Evolutionary conservation across 768 basidiomycete genomes (phyloP).

Genomic region (Cystobasidium ongulense): DNA sequence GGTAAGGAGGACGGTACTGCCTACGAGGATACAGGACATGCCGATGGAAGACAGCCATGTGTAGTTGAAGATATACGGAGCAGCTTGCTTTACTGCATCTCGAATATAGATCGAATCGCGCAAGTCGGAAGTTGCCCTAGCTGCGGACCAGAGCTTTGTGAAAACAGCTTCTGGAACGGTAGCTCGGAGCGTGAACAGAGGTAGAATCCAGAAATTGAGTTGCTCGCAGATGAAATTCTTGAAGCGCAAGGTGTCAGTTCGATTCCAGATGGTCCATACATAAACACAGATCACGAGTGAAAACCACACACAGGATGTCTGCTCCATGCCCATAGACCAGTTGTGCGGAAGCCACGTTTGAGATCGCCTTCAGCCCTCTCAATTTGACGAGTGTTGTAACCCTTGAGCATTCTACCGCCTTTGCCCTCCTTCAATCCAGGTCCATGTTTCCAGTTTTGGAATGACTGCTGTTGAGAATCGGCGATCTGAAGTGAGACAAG

Average conservation of each 20-base stretch:
- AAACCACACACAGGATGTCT: conserved; percentile 70
- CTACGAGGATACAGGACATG: conserved; percentile 21
- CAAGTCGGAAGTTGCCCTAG: not conserved
- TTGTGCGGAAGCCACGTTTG: conserved; percentile 71
- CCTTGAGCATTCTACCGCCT: conserved; percentile 53
- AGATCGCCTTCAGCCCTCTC: conserved; percentile 52
- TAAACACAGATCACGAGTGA: no score
- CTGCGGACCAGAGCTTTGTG: not conserved
- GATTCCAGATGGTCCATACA: not conserved
- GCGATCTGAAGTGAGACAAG: conserved; percentile 53
- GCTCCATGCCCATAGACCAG: conserved; percentile 75
- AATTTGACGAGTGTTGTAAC: conserved; percentile 50
- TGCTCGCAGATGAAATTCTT: conserved; percentile 83
- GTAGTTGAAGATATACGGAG: conserved; percentile 31
- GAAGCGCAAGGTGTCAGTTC: not conserved
- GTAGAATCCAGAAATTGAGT: conserved; percentile 34
- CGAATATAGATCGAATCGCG: not conserved
- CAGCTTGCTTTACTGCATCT: not conserved
- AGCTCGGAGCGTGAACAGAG: conserved; percentile 29
- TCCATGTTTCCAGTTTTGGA: conserved; percentile 59
- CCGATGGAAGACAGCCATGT: conserved; percentile 10
- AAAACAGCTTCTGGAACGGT: conserved; percentile 31
- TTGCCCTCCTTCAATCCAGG: conserved; percentile 47
- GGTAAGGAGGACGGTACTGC: conserved; percentile 14
- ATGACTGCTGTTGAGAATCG: conserved; percentile 75